A percentile compares a stretch with the other conserved stretches of the same genome.
phyloP scores from a whole-genome alignment of 192 early-diverging fungal species.

The Mycoemilia scoparia region DNA sequence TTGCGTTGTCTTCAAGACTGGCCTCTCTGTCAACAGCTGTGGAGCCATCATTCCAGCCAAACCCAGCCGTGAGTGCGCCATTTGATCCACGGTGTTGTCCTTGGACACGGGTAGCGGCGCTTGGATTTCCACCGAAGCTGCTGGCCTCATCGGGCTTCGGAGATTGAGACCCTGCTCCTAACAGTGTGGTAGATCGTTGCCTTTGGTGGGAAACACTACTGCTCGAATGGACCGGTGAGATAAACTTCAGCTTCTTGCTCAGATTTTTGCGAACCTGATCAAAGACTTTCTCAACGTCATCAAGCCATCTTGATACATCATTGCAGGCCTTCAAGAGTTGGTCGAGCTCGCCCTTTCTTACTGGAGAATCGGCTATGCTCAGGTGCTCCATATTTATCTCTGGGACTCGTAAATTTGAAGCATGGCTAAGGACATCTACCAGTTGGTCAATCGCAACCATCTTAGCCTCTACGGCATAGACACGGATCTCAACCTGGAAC shows the following conservation, averaged over 20 bases:
- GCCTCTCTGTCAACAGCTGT: too few species aligned
- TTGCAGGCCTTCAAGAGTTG: slow-evolving; percentile 24
- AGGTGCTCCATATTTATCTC: too few species aligned
- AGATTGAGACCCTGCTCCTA: too few species aligned
- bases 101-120: neutral
- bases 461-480: slow-evolving; percentile 29
- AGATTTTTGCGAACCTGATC: slow-evolving; percentile 23
- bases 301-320: slow-evolving; percentile 28
- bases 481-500: slow-evolving; percentile 28
- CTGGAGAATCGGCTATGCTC: too few species aligned
- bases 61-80: slow-evolving; percentile 1
- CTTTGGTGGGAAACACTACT: too few species aligned
- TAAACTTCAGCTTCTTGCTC: slow-evolving; percentile 26
- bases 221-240: too few species aligned
- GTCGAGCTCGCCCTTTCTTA: too few species aligned
- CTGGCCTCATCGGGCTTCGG: too few species aligned
- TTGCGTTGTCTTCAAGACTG: too few species aligned
- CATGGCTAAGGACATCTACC: neutral
- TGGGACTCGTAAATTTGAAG: too few species aligned
- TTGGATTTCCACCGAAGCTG: neutral
- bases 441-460: slow-evolving; percentile 24
- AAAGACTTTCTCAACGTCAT: slow-evolving; percentile 22
- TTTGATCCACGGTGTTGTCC: neutral
- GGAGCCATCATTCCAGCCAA: slow-evolving; percentile 6
- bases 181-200: too few species aligned